These are phyloP conservation scores for Apophysomyces ossiformis DNA, from an alignment of 371 early-diverging fungal species.

Conservation along the genomic window DNA sequence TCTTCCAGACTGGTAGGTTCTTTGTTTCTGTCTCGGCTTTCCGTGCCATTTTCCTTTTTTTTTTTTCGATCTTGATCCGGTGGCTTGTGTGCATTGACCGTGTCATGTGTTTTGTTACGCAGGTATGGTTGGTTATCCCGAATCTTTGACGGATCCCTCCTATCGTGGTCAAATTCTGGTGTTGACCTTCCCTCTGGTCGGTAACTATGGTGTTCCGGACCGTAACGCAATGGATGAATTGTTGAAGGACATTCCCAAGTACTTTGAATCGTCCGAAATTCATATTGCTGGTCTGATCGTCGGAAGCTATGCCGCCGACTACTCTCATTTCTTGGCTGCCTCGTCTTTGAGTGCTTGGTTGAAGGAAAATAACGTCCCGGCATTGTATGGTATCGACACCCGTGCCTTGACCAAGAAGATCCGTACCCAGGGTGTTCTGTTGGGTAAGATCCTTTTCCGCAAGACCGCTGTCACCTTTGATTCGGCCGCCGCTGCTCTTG, in stretches of 20 bases:
- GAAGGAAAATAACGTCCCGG: slow-evolving; percentile 83
- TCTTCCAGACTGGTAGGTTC: slow-evolving; percentile 93
- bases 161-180: slow-evolving; percentile 96
- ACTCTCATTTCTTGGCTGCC: slow-evolving; percentile 92
- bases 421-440: slow-evolving; percentile 83
- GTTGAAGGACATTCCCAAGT: slow-evolving; percentile 79
- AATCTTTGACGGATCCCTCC: slow-evolving; percentile 96
- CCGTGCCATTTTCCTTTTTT: neutral
- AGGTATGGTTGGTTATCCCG: slow-evolving; percentile 80
- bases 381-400: slow-evolving; percentile 94
- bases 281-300: slow-evolving; percentile 90
- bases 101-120: slow-evolving; percentile 44
- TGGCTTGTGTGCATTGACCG: slow-evolving; percentile 6
- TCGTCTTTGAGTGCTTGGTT: slow-evolving; percentile 91
- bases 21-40: neutral
- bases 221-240: slow-evolving; percentile 73
- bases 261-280: slow-evolving; percentile 87
- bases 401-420: slow-evolving; percentile 89
- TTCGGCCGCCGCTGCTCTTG: slow-evolving; percentile 49
- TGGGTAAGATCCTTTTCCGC: slow-evolving; percentile 86
- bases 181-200: slow-evolving; percentile 86
- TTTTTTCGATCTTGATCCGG: neutral
- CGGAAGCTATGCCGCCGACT: slow-evolving; percentile 82
- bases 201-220: slow-evolving; percentile 93
- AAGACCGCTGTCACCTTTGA: slow-evolving; percentile 73